Conservation (phyloP, 805 yeast species). For the Candida suzukii region DNA sequence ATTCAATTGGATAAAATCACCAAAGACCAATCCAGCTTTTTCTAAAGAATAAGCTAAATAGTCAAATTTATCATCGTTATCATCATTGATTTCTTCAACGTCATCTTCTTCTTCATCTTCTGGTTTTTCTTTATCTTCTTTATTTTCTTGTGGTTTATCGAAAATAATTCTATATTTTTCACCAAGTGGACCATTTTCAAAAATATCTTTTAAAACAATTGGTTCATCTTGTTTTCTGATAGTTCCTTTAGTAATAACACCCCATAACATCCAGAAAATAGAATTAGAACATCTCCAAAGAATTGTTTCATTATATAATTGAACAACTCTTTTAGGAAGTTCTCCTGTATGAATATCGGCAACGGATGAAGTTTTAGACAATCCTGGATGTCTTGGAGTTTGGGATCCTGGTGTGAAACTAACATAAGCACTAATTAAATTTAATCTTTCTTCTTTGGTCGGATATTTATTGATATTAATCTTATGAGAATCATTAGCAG, state of each 20-base stretch:
- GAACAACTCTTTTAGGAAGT: slow-evolving; percentile 31
- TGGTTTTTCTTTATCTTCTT: no score
- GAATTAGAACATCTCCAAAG: slow-evolving; percentile 80
- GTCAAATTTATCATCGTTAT: slow-evolving; percentile 60
- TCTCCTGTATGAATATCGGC: slow-evolving; percentile 30
- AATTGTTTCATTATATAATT: slow-evolving; percentile 55
- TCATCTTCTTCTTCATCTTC: slow-evolving; percentile 16
- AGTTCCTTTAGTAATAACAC: slow-evolving; percentile 43
- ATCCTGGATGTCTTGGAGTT: slow-evolving; percentile 14
- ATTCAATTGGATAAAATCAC: slow-evolving; percentile 63
- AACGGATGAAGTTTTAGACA: slow-evolving; percentile 21
- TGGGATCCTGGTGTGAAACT: slow-evolving; percentile 40
- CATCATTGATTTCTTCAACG: slow-evolving; percentile 21
- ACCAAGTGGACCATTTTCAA: slow-evolving; percentile 50
- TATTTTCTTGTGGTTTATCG: slow-evolving; percentile 17
- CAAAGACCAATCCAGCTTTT: slow-evolving; percentile 66
- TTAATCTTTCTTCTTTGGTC: slow-evolving; percentile 54
- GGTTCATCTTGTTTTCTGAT: slow-evolving; percentile 3
- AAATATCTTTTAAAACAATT: slow-evolving; percentile 15
- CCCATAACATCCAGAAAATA: slow-evolving; percentile 88
- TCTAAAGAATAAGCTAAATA: slow-evolving; percentile 69
- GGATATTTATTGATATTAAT: slow-evolving; percentile 62
- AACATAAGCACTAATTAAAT: slow-evolving; percentile 72
- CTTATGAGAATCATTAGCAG: slow-evolving; percentile 44
- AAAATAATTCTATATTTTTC: slow-evolving; percentile 34